phyloP scores from a whole-genome alignment of 1,284 basidiomycete species.

The Kwoniella shivajii region DNA sequence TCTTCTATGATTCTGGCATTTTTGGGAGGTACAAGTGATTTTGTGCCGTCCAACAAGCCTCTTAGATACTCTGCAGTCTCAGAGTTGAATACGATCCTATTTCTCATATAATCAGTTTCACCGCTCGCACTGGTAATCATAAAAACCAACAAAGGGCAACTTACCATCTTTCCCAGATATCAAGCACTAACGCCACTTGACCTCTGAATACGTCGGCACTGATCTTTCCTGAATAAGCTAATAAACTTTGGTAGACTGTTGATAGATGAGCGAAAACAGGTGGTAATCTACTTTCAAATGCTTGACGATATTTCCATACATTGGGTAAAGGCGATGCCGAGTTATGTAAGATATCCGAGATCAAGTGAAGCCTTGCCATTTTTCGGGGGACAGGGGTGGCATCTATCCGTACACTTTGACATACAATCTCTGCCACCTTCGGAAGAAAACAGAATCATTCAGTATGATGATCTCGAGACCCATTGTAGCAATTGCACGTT shows the following conservation, averaged over 20 bases:
- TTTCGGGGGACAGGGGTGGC: conserved; percentile 92
- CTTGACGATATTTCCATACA: conserved; percentile 86
- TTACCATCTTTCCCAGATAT: conserved; percentile 90
- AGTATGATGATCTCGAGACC: no score
- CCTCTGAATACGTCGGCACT: conserved; percentile 92
- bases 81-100: conserved; percentile 79
- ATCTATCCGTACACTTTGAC: conserved; percentile 78
- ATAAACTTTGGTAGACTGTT: conserved; percentile 85
- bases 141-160: conserved; percentile 21
- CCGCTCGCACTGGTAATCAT: neutral
- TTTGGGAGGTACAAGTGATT: conserved; percentile 8
- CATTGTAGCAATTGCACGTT: neutral
- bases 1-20: neutral
- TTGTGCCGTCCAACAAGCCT: conserved; percentile 68
- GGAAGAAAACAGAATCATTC: no score
- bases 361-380: conserved; percentile 87
- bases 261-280: conserved; percentile 90
- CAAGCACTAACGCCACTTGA: conserved; percentile 79
- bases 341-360: conserved; percentile 98
- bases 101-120: neutral
- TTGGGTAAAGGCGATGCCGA: conserved; percentile 60
- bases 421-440: conserved; percentile 82
- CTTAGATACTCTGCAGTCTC: conserved; percentile 75
- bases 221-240: conserved; percentile 71
- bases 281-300: conserved; percentile 82